These are phyloP conservation scores for Geranomyces variabilis DNA, from an alignment of 192 early-diverging fungal genomes.

Conservation along the genomic window DNA sequence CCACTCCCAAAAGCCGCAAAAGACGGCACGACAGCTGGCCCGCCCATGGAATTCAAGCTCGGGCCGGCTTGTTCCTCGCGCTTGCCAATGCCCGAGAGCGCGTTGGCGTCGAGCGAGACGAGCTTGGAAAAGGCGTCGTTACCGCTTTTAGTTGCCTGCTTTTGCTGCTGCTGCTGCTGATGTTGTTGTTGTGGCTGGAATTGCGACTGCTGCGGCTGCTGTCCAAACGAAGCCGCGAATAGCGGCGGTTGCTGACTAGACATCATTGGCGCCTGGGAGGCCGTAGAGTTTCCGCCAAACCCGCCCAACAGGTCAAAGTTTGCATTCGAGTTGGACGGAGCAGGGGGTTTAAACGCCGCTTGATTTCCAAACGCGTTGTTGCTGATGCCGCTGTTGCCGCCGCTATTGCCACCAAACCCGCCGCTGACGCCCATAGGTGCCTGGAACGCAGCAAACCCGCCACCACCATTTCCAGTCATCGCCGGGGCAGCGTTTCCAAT, in stretches of 20 bases:
- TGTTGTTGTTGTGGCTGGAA: background rate
- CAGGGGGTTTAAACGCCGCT: background rate
- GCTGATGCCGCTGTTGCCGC: background rate
- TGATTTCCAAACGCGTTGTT: background rate
- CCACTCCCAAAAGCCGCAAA: background rate
- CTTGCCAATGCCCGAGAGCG: conserved; percentile 38
- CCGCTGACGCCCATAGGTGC: conserved; percentile 2
- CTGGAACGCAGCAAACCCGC: conserved; percentile 17
- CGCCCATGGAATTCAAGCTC: conserved; percentile 41
- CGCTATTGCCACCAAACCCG: conserved; percentile 9
- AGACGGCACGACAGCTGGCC: background rate
- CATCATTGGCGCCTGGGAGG: background rate
- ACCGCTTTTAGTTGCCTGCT: background rate
- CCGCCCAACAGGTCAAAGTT: conserved; percentile 11
- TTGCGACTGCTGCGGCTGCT: background rate
- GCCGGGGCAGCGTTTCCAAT: background rate
- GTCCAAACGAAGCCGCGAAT: background rate
- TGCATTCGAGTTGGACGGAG: background rate
- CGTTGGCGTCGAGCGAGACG: conserved; percentile 50
- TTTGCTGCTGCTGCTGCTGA: background rate
- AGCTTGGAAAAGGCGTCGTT: conserved; percentile 48
- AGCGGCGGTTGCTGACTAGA: background rate
- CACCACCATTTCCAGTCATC: background rate
- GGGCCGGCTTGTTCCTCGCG: conserved; percentile 40
- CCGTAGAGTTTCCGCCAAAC: background rate